Conservation (phyloP, 2,329 filamentous ascomycete genomes). For the Botrytis porri region DNA sequence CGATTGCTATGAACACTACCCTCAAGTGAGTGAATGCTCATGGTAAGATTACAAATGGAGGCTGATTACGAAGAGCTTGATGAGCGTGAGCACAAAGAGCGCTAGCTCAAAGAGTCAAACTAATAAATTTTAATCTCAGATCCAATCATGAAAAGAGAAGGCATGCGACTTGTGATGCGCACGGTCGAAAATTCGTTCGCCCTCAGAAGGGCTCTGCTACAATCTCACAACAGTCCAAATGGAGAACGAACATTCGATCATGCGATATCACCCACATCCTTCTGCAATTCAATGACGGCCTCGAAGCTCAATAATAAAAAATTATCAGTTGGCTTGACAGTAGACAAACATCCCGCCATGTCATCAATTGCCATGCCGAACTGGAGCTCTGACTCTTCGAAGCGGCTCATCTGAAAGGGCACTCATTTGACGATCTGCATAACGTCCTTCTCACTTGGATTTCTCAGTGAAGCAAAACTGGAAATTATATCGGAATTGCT, state of each 20-base stretch:
- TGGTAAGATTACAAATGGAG: neutral
- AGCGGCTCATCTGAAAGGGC: neutral
- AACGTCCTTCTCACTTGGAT: neutral
- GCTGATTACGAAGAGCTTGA: neutral
- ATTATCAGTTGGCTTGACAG: neutral
- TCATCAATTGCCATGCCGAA: neutral
- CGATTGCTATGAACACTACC: neutral
- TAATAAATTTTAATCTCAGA: neutral
- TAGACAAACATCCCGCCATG: neutral
- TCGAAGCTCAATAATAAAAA: no score
- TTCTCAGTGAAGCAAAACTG: neutral
- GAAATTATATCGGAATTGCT: neutral
- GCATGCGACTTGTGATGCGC: no score
- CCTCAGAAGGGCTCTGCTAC: neutral
- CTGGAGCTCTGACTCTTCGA: neutral
- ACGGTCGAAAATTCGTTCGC: neutral
- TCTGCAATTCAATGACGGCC: neutral
- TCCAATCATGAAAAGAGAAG: neutral
- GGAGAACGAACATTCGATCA: neutral
- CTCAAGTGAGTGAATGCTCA: neutral
- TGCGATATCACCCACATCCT: neutral
- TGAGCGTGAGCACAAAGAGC: neutral
- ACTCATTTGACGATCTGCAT: neutral
- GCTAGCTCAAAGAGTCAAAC: no score
- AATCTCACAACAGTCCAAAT: neutral